Evolutionary conservation across 2,329 filamentous ascomycete genomes (phyloP).

Genomic region (Eurotiales sp.): DNA sequence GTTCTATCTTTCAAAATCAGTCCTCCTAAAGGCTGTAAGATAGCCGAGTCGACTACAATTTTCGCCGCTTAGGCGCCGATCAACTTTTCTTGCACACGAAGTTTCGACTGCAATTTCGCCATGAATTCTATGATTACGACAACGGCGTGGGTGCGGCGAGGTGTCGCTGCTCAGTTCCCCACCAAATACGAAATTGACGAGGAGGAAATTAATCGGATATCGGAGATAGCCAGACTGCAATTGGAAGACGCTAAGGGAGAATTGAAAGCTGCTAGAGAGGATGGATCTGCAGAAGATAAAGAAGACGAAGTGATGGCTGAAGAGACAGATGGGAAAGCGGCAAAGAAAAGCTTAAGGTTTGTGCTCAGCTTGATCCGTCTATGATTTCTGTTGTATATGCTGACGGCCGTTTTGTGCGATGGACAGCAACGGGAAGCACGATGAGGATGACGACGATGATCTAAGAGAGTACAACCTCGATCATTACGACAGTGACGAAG

Average conservation of each 20-base stretch:
- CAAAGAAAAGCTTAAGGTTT: conserved; percentile 15
- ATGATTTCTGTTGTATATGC: not conserved
- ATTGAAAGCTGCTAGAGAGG: conserved; percentile 65
- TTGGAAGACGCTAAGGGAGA: conserved; percentile 90
- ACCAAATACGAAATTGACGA: conserved; percentile 73
- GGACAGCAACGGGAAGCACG: conserved; percentile 46
- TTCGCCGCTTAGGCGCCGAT: conserved; percentile 9
- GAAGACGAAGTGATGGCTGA: conserved; percentile 37
- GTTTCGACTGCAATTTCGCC: not conserved
- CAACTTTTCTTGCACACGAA: conserved; percentile 1
- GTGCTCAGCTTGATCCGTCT: not conserved
- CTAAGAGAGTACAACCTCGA: conserved; percentile 95
- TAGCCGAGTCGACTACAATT: not conserved
- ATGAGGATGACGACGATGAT: conserved; percentile 79
- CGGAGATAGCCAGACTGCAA: conserved; percentile 69
- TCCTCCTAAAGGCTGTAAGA: too few species aligned
- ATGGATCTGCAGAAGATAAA: conserved; percentile 33
- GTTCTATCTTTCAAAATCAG: too few species aligned
- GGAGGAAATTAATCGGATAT: conserved; percentile 71
- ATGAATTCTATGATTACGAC: conserved; percentile 67
- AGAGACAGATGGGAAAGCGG: conserved; percentile 20
- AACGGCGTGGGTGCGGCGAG: conserved; percentile 71
- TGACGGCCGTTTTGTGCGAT: not conserved
- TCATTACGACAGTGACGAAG: conserved; percentile 84
- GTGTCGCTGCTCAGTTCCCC: conserved; percentile 72